phyloP scores from a whole-genome alignment of 768 basidiomycete species.

The Boletales sp. region DNA sequence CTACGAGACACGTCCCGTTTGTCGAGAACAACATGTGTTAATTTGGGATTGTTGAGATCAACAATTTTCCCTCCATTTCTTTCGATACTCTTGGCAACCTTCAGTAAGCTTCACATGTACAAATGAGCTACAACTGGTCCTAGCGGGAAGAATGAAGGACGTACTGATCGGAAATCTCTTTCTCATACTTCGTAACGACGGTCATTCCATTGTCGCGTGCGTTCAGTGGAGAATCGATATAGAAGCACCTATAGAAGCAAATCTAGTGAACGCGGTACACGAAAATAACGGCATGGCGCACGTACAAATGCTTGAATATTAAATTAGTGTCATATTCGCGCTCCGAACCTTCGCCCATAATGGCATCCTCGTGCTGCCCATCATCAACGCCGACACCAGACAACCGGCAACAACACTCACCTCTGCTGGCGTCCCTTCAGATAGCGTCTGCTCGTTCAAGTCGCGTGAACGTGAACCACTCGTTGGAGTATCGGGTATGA shows the following conservation, averaged over 20 bases:
- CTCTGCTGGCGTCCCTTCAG: slow-evolving; percentile 2
- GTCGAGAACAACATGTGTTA: slow-evolving; percentile 86
- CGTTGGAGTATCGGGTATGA: no score
- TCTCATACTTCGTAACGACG: slow-evolving; percentile 51
- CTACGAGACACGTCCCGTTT: slow-evolving; percentile 78
- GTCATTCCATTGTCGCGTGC: slow-evolving; percentile 62
- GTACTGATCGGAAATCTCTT: slow-evolving; percentile 53
- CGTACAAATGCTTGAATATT: slow-evolving; percentile 84
- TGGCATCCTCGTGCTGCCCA: slow-evolving; percentile 32
- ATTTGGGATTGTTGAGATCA: slow-evolving; percentile 66
- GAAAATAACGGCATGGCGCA: slow-evolving; percentile 2
- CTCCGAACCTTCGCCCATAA: slow-evolving; percentile 74
- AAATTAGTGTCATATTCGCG: slow-evolving; percentile 75
- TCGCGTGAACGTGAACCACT: neutral
- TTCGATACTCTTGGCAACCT: slow-evolving; percentile 49
- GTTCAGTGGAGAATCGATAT: slow-evolving; percentile 79
- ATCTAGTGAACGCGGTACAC: neutral
- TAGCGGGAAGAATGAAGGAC: slow-evolving; percentile 11
- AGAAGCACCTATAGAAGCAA: slow-evolving; percentile 63
- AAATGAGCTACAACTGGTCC: neutral
- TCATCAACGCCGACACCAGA: neutral
- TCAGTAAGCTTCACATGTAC: slow-evolving; percentile 45
- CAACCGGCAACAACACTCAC: slow-evolving; percentile 2
- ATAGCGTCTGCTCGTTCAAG: slow-evolving; percentile 7
- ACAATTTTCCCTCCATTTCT: slow-evolving; percentile 73